Base-by-base conservation (phyloP, 345 rosid genomes). In the Brassica juncea region DNA sequence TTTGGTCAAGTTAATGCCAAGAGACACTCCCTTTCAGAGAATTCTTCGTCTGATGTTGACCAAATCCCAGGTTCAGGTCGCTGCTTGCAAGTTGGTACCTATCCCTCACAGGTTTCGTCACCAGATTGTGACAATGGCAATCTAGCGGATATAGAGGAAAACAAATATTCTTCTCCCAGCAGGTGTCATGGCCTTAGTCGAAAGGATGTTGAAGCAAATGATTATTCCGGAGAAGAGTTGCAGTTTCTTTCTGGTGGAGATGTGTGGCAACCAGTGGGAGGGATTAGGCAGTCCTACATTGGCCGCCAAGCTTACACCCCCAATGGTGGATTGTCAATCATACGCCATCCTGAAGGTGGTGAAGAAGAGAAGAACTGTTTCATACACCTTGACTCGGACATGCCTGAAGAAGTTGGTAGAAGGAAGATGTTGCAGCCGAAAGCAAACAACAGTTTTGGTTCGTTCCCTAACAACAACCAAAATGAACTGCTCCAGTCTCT, bases 401-500 rank as follows among this genome's bases (percentile, higher is more conserved):
- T 87, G 84, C 82, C 61, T 59, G 86, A 78, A 81, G 86, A 59
- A 70, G 87, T 73, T 66, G 70, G 39, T 23, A 74, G 86, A 66
- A 84, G 86, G 73, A 80, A 75, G 86, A 79, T 87, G 83, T 81
- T 87, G 71, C 92, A 78, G 47, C 74, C 76, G 66, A 93, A 89
- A 72, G 59, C 86, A 65, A 75, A 81, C 66, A 88, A 80, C 78
- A 85, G 81, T 74, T 87, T 86, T 77, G 80, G 78, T 64, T 80
- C 93, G 47, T 91, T 84, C 84, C 85, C 88, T 64, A 85, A 81
- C 83, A 90, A 82, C 71, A 90, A 86, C 74, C 87, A 85, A 47
- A 93, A 84, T 83, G 97, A 93, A 19, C 19, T 93, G 52, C 97
- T 95, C 72, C 99, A 90, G 52, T 93, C 97, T 52, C 68, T 95